Conservation (phyloP, 1,139 yeast genomes). For the Komagataea norvegica region DNA sequence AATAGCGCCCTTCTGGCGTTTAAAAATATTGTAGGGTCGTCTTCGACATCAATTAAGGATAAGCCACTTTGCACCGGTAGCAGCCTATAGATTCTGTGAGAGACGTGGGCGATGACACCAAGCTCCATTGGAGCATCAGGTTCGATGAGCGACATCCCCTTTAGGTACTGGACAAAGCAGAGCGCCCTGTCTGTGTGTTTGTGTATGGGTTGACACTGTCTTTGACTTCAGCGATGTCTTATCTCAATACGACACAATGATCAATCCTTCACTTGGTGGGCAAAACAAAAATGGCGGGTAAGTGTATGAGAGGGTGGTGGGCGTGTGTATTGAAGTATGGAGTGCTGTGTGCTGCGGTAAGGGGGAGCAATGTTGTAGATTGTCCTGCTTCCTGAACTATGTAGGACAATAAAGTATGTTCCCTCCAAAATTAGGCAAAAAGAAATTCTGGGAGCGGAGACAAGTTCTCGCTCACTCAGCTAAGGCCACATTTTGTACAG, state of each 20-base stretch:
- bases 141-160: conserved; percentile 11
- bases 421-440: too few species aligned
- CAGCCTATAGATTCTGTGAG: conserved; percentile 18
- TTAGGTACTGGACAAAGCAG: background rate
- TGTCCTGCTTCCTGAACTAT: too few species aligned
- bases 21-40: conserved; percentile 20
- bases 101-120: conserved; percentile 21
- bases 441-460: conserved; percentile 5
- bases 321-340: too few species aligned
- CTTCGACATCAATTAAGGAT: conserved; percentile 26
- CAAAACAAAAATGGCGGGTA: too few species aligned
- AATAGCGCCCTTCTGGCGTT: conserved; percentile 24
- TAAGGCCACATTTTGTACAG: too few species aligned
- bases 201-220: background rate
- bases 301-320: too few species aligned
- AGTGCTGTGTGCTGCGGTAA: background rate
- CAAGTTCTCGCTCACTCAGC: too few species aligned
- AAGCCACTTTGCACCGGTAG: conserved; percentile 23
- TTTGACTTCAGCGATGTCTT: too few species aligned
- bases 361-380: background rate
- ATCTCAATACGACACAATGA: too few species aligned
- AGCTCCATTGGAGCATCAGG: conserved; percentile 9
- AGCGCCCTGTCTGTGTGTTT: background rate
- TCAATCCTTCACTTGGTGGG: too few species aligned
- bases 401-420: too few species aligned